Percentiles rank a stretch among this genome's conserved stretches.
phyloP scores from a whole-genome alignment of 768 basidiomycete genomes.

The Roridomyces roridus region DNA sequence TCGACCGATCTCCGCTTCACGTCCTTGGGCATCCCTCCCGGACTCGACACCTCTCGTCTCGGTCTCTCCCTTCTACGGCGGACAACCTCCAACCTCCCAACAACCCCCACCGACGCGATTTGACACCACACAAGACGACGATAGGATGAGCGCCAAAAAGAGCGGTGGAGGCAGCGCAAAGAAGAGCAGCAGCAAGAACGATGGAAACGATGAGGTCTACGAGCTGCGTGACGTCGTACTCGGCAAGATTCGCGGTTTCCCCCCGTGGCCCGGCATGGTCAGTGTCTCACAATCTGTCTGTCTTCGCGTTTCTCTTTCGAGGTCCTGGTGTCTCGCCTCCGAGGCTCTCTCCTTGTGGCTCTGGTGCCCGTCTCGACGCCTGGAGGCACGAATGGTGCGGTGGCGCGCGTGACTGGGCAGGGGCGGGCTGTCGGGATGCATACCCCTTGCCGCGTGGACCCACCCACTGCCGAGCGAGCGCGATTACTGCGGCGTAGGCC shows the following conservation, averaged over 20 bases:
- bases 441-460: too few species aligned
- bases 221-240: conserved; percentile 85
- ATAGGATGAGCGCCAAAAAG: conserved; percentile 23
- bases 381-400: neutral
- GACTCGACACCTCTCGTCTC: too few species aligned
- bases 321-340: too few species aligned
- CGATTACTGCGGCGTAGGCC: too few species aligned
- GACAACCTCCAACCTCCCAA: too few species aligned
- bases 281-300: too few species aligned
- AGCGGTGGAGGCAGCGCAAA: conserved; percentile 12
- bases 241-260: conserved; percentile 92
- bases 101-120: too few species aligned
- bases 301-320: conserved; percentile 17
- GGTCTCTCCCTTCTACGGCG: too few species aligned
- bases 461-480: too few species aligned
- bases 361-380: too few species aligned
- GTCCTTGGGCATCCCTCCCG: too few species aligned
- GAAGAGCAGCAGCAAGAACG: conserved; percentile 32
- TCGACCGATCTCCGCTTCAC: too few species aligned
- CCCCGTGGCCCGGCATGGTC: conserved; percentile 95
- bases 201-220: conserved; percentile 54
- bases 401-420: neutral
- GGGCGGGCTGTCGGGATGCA: neutral
- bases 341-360: neutral
- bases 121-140: neutral